phyloP scores from a whole-genome alignment of 2,329 filamentous ascomycete species.

The Rasamsonia emersonii region DNA sequence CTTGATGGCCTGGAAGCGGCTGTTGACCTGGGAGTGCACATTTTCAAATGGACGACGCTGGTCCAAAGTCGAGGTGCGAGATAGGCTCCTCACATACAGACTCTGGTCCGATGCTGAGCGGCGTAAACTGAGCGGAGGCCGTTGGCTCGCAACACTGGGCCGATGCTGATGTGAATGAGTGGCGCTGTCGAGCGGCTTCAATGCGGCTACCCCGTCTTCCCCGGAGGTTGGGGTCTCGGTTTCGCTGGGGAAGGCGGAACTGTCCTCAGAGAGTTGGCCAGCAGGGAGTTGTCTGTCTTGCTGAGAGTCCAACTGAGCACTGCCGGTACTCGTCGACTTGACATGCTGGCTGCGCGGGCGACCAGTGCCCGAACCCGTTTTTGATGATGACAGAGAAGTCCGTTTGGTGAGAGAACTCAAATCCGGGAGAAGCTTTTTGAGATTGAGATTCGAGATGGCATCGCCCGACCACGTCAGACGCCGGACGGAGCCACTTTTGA shows the following conservation, averaged over 20 bases:
- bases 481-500: constrained; percentile 23
- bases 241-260: too few species aligned
- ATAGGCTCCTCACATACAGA: constrained; percentile 61
- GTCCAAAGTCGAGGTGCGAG: constrained; percentile 71
- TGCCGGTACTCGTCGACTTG: too few species aligned
- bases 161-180: constrained; percentile 26
- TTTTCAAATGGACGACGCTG: constrained; percentile 74
- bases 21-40: constrained; percentile 78
- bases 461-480: constrained; percentile 31
- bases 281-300: too few species aligned
- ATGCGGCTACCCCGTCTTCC: constrained; percentile 26
- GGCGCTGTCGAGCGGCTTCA: constrained; percentile 20
- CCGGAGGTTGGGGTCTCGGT: too few species aligned
- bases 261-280: too few species aligned
- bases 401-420: constrained; percentile 22
- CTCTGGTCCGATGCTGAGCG: constrained; percentile 70
- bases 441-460: constrained; percentile 13
- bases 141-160: constrained; percentile 16
- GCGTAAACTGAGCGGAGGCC: constrained; percentile 36
- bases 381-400: constrained; percentile 20
- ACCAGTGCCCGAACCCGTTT: constrained; percentile 13
- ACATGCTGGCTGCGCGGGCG: constrained; percentile 22
- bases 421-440: constrained; percentile 30
- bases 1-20: constrained; percentile 78
- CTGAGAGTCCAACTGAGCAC: too few species aligned